A percentile compares a stretch with the other conserved stretches of the same genome.
phyloP scores from a whole-genome alignment of 129 eudicot species.

The Helianthus tuberosus region DNA sequence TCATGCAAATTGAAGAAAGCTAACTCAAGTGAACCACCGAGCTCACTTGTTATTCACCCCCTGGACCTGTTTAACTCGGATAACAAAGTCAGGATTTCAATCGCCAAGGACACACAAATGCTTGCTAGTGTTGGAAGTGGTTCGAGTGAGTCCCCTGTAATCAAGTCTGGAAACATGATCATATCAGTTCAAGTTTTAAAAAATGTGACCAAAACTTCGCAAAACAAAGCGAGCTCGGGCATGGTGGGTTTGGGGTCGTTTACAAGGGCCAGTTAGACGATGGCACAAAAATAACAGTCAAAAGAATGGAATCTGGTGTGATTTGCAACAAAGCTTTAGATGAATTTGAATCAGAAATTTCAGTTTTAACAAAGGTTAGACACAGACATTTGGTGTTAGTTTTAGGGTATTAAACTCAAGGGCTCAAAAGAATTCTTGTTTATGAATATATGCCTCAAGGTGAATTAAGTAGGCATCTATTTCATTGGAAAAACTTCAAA shows the following conservation, averaged over 20 bases:
- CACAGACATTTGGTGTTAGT: slow-evolving; percentile 76
- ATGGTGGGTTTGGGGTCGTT: slow-evolving; percentile 80
- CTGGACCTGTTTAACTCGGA: slow-evolving; percentile 42
- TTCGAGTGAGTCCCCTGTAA: slow-evolving; percentile 34
- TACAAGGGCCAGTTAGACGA: slow-evolving; percentile 73
- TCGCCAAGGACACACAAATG: slow-evolving; percentile 33
- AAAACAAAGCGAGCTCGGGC: slow-evolving; percentile 65
- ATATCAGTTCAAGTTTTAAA: slow-evolving; percentile 63
- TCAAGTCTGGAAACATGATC: slow-evolving; percentile 49
- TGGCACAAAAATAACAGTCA: slow-evolving; percentile 70
- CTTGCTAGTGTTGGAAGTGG: slow-evolving; percentile 24
- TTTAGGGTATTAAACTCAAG: slow-evolving; percentile 66
- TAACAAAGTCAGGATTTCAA: slow-evolving; percentile 50
- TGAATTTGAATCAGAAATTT: slow-evolving; percentile 72
- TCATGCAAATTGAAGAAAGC: slow-evolving; percentile 56
- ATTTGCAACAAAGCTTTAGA: slow-evolving; percentile 64
- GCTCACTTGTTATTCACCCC: slow-evolving; percentile 61
- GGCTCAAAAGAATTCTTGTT: slow-evolving; percentile 67
- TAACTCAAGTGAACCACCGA: slow-evolving; percentile 41
- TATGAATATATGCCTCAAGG: slow-evolving; percentile 41
- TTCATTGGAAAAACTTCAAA: too few species aligned
- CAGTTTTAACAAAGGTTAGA: slow-evolving; percentile 68
- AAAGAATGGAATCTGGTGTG: slow-evolving; percentile 65
- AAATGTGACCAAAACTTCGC: slow-evolving; percentile 62
- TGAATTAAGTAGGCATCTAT: too few species aligned